A percentile compares a stretch with the other conserved stretches of the same genome.
Evolutionary conservation across 768 basidiomycete genomes (phyloP).

Genomic region (Sistotremastrum niveocremeum): DNA sequence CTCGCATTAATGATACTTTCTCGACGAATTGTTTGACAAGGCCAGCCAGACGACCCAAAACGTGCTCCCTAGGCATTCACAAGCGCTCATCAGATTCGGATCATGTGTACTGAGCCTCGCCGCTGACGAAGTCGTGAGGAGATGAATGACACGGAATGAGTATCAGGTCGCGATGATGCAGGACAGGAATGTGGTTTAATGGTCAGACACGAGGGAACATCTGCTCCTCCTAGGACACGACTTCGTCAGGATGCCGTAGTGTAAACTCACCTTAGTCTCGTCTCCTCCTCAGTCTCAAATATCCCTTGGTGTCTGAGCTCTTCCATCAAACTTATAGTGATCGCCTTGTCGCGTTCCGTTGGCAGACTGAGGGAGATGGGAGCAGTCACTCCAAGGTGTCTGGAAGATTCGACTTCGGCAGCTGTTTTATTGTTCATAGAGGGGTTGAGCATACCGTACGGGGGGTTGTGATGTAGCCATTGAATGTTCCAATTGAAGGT

Average conservation of each 20-base stretch:
- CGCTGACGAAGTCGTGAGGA: background rate
- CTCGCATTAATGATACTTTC: conserved; percentile 60
- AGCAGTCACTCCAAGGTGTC: conserved; percentile 71
- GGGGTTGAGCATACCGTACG: background rate
- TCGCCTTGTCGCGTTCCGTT: conserved; percentile 66
- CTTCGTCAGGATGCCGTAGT: background rate
- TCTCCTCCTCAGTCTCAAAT: conserved; percentile 83
- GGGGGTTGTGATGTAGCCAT: background rate
- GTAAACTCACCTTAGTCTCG: conserved; percentile 64
- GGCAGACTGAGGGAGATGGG: conserved; percentile 73
- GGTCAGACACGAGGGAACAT: background rate
- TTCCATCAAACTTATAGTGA: conserved; percentile 76
- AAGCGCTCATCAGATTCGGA: background rate
- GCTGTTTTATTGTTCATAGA: background rate
- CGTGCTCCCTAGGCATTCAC: conserved; percentile 56
- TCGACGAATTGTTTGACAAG: conserved; percentile 90
- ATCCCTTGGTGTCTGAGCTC: conserved; percentile 77
- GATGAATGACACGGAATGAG: conserved; percentile 1
- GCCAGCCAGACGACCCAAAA: conserved; percentile 78
- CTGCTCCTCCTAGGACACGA: background rate
- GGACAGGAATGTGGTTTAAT: background rate
- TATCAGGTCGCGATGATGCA: background rate
- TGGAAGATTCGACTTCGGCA: conserved; percentile 14
- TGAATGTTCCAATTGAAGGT: no score
- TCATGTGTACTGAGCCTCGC: background rate